phyloP scores from a whole-genome alignment of 2,329 filamentous ascomycete species.

The Colletotrichum truncatum region DNA sequence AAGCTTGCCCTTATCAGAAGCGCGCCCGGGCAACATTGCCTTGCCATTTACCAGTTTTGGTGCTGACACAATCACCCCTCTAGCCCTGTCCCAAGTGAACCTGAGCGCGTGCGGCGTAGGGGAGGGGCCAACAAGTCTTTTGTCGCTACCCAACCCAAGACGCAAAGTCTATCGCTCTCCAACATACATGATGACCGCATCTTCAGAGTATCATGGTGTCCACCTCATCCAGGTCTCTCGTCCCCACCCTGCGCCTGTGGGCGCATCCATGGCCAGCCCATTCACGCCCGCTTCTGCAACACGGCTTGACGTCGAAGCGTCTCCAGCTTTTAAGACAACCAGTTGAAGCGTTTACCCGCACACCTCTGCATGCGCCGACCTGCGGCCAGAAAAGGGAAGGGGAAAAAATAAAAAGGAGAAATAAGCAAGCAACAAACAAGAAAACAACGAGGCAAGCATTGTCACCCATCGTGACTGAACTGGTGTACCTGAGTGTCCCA shows the following conservation, averaged over 20 bases:
- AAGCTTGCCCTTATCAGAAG: constrained; percentile 26
- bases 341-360: constrained; percentile 8
- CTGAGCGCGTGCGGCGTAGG: background rate
- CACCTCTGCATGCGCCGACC: constrained; percentile 16
- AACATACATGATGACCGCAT: constrained; percentile 31
- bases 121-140: constrained; percentile 1
- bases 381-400: no score
- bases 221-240: background rate
- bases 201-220: constrained; percentile 24
- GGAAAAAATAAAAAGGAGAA: no score
- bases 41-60: constrained; percentile 14
- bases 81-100: background rate
- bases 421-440: no score
- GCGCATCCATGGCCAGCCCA: constrained; percentile 6
- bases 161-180: constrained; percentile 16
- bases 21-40: constrained; percentile 3
- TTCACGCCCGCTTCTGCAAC: constrained; percentile 26
- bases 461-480: constrained; percentile 24
- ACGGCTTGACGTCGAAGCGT: constrained; percentile 10
- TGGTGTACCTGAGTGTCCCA: background rate
- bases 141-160: background rate
- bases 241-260: constrained; percentile 14
- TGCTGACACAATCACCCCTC: constrained; percentile 24
- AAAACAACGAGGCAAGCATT: constrained; percentile 3
- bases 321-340: constrained; percentile 13